Evolutionary conservation across 2,329 filamentous ascomycete genomes (phyloP).

Genomic region (Coniochaeta sp.): DNA sequence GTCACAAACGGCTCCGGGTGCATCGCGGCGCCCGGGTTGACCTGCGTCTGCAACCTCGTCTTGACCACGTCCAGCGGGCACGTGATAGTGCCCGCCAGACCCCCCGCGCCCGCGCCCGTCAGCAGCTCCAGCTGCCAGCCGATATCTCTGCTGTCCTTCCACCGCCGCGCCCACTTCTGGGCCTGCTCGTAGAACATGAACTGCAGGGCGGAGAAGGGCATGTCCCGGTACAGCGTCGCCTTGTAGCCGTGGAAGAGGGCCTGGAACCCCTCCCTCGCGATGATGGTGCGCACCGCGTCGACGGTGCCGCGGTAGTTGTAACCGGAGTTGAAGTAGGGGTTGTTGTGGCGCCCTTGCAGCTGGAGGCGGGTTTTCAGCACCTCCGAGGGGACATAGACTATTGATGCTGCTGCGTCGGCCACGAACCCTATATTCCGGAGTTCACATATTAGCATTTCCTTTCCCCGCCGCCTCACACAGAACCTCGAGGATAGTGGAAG

Average conservation of each 20-base stretch:
- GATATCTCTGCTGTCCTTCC: constrained; percentile 75
- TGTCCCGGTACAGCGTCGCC: constrained; percentile 86
- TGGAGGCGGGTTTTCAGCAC: constrained; percentile 96
- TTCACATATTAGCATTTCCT: background rate
- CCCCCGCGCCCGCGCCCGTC: constrained; percentile 84
- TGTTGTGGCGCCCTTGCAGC: constrained; percentile 90
- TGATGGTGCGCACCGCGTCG: constrained; percentile 80
- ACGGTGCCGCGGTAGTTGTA: constrained; percentile 90
- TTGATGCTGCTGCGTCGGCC: constrained; percentile 83
- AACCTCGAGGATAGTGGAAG: background rate
- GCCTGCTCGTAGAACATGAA: constrained; percentile 99
- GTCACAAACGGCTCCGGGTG: background rate
- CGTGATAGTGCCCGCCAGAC: constrained; percentile 87
- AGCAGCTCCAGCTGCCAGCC: constrained; percentile 78
- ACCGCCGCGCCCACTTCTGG: constrained; percentile 70
- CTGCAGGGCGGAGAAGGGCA: constrained; percentile 92
- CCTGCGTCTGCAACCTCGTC: constrained; percentile 90
- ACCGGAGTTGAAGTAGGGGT: constrained; percentile 85
- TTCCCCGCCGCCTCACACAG: no score
- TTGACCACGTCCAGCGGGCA: constrained; percentile 97
- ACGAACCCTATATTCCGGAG: constrained; percentile 64
- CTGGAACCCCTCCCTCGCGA: constrained; percentile 70
- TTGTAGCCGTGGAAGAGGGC: constrained; percentile 97
- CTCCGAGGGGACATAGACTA: constrained; percentile 94
- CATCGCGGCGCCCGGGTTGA: constrained; percentile 35